phyloP scores from a whole-genome alignment of 2,329 filamentous ascomycete species.

The Fusarium sp. region DNA sequence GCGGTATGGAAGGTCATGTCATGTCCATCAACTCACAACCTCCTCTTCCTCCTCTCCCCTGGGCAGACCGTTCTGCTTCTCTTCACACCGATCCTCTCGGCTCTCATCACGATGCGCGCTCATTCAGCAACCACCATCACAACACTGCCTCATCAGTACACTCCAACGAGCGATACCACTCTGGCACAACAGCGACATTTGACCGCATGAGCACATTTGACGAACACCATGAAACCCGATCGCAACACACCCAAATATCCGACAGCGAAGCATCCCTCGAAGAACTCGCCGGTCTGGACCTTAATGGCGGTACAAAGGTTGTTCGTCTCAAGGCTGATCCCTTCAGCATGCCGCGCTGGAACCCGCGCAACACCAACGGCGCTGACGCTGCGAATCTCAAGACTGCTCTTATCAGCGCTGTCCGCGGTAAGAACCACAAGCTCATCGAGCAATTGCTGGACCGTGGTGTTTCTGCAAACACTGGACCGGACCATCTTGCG shows the following conservation, averaged over 20 bases:
- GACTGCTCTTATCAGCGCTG: conserved; percentile 62
- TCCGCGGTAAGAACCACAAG: conserved; percentile 67
- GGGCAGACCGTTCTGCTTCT: conserved; percentile 40
- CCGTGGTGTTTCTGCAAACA: conserved; percentile 65
- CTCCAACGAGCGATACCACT: conserved; percentile 47
- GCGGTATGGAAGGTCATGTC: conserved; percentile 36
- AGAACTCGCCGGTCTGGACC: conserved; percentile 53
- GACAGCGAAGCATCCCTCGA: conserved; percentile 47
- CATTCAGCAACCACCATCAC: conserved; percentile 16
- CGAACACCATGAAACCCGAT: conserved; percentile 44
- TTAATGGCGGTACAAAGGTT: conserved; percentile 54
- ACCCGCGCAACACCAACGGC: conserved; percentile 58
- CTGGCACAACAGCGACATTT: conserved; percentile 40
- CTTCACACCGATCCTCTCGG: conserved; percentile 25
- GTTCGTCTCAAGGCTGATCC: conserved; percentile 64
- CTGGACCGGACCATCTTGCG: conserved; percentile 57
- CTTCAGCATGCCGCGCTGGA: conserved; percentile 62
- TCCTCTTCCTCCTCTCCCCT: conserved; percentile 44
- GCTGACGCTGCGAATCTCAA: conserved; percentile 58
- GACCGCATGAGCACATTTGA: conserved; percentile 49
- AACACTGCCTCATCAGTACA: conserved; percentile 48
- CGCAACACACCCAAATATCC: conserved; percentile 40
- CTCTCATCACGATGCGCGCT: conserved; percentile 28
- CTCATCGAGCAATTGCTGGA: conserved; percentile 68
- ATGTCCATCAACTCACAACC: conserved; percentile 25